Percentiles rank a stretch among this genome's conserved stretches.
These are phyloP conservation scores for Monoraphidium neglectum DNA, from an alignment of 139 green algal species.

Conservation along the genomic window DNA sequence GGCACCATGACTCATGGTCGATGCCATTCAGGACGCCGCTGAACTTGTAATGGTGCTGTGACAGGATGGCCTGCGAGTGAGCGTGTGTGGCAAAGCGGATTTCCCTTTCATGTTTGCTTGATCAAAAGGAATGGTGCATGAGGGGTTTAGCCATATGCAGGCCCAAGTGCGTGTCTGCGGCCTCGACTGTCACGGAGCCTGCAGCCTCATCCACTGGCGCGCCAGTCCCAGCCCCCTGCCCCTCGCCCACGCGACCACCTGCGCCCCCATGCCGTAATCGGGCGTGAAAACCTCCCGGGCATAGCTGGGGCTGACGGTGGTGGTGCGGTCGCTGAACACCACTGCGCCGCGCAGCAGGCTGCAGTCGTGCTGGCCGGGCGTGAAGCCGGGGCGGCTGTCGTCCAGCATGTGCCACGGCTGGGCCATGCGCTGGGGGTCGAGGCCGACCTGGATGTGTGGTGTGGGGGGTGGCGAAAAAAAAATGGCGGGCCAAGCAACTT, in stretches of 20 bases:
- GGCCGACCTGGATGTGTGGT: too few species aligned
- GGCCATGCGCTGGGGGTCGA: conserved; percentile 14
- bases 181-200: too few species aligned
- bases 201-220: too few species aligned
- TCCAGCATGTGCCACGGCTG: conserved; percentile 32
- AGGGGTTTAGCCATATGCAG: too few species aligned
- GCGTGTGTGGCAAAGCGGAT: too few species aligned
- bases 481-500: too few species aligned
- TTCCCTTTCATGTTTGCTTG: too few species aligned
- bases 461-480: too few species aligned
- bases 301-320: conserved; percentile 93
- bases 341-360: conserved; percentile 9
- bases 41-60: conserved; percentile 42
- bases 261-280: conserved; percentile 45
- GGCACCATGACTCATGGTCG: conserved; percentile 79
- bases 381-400: conserved; percentile 34
- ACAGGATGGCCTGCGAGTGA: conserved; percentile 47
- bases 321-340: conserved; percentile 52
- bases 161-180: too few species aligned
- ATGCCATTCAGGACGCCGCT: conserved; percentile 93
- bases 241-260: conserved; percentile 23
- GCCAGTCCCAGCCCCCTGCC: conserved; percentile 26
- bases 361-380: conserved; percentile 13
- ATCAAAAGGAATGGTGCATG: too few species aligned
- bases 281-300: conserved; percentile 68